Base-by-base conservation (phyloP, 2,329 filamentous ascomycete genomes). In the Pseudogymnoascus sp. region DNA sequence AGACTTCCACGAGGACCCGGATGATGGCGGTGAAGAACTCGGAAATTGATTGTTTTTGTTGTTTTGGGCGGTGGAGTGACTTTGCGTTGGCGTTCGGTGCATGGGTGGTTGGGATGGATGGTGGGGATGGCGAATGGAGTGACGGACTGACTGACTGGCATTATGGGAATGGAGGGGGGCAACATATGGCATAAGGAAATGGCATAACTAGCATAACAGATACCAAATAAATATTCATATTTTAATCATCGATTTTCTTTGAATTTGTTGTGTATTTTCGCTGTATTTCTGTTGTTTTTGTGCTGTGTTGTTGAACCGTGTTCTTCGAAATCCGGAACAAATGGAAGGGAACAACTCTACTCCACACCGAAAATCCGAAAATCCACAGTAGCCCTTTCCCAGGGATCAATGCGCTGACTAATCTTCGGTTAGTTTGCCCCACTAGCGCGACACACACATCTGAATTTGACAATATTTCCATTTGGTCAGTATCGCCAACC, bases 1-100 rank as follows among this genome's bases (percentile, higher is more conserved):
- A 70, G 82, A 85, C 65, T 89, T 81, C 67, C 77, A 86, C 79
- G 82, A 83, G 44, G 77, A 77, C 18, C 78, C 78, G 63, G 75
- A 78, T 31, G 59, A 42, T 42, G 38, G 59, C 59, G 59, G 38
- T 40, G 38, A 60, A 36, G 66, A 75, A 75, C 59, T 56, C 50
- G 50, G 50, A 56, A 56, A 56, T 56, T 56, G 50, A 56, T 34
- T 56, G n/a, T 56, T 56, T 56, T 56, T n/a, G 10, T 56, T 56
- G 50, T 36, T 56, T 46, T 34, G 50, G 28, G 50, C 28, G 50
- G 50, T 56, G 50, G 50, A 56, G 50, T 56, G 50, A 56, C 50
- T 56, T 56, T 56, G 50, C 46, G 50, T 36, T 56, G 50, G 50
- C 50, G 50, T 56, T 56, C 2, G 50, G 50, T 56, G 50, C 50